phyloP scores from a whole-genome alignment of 768 basidiomycete species.

The Pilatotrama ljubarskyi region DNA sequence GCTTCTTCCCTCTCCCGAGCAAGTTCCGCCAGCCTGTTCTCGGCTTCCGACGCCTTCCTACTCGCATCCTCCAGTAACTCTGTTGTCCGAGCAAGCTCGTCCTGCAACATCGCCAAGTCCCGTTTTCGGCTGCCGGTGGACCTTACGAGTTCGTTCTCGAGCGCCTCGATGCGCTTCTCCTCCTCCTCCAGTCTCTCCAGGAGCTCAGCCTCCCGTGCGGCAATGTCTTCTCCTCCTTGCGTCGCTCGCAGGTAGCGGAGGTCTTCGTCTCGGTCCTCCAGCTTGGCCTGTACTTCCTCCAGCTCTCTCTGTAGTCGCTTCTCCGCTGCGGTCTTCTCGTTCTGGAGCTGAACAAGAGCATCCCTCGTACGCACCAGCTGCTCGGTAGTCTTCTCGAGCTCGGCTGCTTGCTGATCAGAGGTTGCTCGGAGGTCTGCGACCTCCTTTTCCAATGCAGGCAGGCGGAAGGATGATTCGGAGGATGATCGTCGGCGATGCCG shows the following conservation, averaged over 20 bases:
- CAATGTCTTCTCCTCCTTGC: slow-evolving; percentile 36
- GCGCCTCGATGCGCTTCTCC: slow-evolving; percentile 59
- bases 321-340: slow-evolving; percentile 58
- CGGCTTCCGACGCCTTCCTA: slow-evolving; percentile 39
- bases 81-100: slow-evolving; percentile 42
- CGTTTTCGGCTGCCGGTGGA: slow-evolving; percentile 33
- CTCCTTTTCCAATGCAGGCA: slow-evolving; percentile 57
- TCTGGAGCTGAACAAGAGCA: slow-evolving; percentile 53
- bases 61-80: slow-evolving; percentile 37
- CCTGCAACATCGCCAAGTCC: slow-evolving; percentile 27
- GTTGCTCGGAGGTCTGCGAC: slow-evolving; percentile 47
- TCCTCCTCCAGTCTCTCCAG: slow-evolving; percentile 72
- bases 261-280: slow-evolving; percentile 65
- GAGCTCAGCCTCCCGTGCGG: slow-evolving; percentile 59
- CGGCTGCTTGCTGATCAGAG: slow-evolving; percentile 45
- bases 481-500: slow-evolving; percentile 55
- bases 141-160: slow-evolving; percentile 51
- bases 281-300: slow-evolving; percentile 39
- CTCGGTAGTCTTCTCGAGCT: slow-evolving; percentile 43
- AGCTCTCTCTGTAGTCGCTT: slow-evolving; percentile 47
- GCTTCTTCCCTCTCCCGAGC: slow-evolving; percentile 55
- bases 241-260: slow-evolving; percentile 44
- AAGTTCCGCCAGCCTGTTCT: slow-evolving; percentile 47
- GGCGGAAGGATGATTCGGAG: slow-evolving; percentile 52
- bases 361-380: slow-evolving; percentile 47